Conservation (phyloP, 1,284 basidiomycete species). For the Sporisorium iseilematis-ciliati region DNA sequence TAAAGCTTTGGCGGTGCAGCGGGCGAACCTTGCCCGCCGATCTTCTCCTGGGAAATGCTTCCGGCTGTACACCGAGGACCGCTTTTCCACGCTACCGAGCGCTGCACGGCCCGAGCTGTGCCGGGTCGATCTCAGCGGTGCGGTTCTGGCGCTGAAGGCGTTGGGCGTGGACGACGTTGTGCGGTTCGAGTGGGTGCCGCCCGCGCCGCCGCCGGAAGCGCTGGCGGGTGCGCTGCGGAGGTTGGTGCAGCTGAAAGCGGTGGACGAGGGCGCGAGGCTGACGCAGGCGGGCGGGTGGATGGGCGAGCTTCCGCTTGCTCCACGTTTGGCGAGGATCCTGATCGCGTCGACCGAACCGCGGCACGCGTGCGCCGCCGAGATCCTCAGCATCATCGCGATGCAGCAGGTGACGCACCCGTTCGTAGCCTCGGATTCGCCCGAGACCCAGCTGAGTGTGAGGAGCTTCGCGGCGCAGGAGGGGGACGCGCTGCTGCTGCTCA, state of each 20-base stretch:
- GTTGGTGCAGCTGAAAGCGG: constrained; percentile 71
- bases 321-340: constrained; percentile 74
- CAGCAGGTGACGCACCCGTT: constrained; percentile 74
- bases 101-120: constrained; percentile 90
- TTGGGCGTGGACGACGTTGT: constrained; percentile 87
- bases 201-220: constrained; percentile 83
- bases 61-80: constrained; percentile 84
- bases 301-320: constrained; percentile 74
- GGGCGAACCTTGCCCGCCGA: no score
- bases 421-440: constrained; percentile 73
- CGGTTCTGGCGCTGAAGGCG: constrained; percentile 91
- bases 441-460: constrained; percentile 87
- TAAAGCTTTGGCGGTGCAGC: constrained; percentile 70
- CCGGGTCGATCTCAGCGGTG: constrained; percentile 85
- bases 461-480: constrained; percentile 98
- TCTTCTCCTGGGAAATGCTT: constrained; percentile 74
- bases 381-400: constrained; percentile 95
- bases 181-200: constrained; percentile 88
- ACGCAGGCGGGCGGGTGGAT: constrained; percentile 73
- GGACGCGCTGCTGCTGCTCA: constrained; percentile 90
- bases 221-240: constrained; percentile 84
- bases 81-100: constrained; percentile 74
- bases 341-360: constrained; percentile 52
- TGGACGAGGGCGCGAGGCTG: constrained; percentile 72
- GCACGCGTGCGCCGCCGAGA: constrained; percentile 89